Percentiles rank a stretch among this genome's conserved stretches.
These are phyloP conservation scores for Aspergillus coremiiformis DNA, from an alignment of 495 filamentous ascomycete species.

Conservation along the genomic window DNA sequence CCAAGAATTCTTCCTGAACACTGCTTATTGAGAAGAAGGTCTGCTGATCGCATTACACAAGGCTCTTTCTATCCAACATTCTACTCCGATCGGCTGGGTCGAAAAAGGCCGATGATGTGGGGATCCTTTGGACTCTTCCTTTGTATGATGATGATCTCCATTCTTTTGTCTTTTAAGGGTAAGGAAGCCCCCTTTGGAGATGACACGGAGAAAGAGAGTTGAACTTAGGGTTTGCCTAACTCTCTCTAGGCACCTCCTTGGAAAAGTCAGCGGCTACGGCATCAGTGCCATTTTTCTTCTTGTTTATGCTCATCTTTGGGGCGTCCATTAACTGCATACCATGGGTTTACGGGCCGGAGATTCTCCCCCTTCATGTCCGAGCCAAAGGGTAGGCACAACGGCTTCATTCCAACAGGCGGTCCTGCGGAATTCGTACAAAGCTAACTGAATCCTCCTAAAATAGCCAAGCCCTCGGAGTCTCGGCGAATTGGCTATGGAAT, in stretches of 20 bases:
- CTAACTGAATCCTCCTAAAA: background rate
- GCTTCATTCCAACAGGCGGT: background rate
- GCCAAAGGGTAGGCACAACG: conserved; percentile 29
- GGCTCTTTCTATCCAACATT: conserved; percentile 30
- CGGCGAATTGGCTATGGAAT: conserved; percentile 41
- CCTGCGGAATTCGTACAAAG: background rate
- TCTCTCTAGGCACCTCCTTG: conserved; percentile 13
- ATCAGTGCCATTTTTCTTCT: conserved; percentile 41
- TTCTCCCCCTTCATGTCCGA: conserved; percentile 36
- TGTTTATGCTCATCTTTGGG: conserved; percentile 46
- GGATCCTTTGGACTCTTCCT: conserved; percentile 45
- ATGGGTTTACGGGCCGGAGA: conserved; percentile 42
- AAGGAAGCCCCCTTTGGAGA: conserved; percentile 7
- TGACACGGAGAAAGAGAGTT: conserved; percentile 6
- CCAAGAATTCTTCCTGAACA: background rate
- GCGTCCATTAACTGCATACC: conserved; percentile 43
- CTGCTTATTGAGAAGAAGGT: background rate
- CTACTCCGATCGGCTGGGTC: conserved; percentile 45
- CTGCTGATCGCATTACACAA: conserved; percentile 1
- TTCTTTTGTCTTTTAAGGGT: conserved; percentile 37
- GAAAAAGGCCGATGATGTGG: conserved; percentile 53
- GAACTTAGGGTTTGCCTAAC: background rate
- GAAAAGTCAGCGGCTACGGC: conserved; percentile 32
- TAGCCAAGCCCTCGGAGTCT: conserved; percentile 27
- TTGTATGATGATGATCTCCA: conserved; percentile 48